These are phyloP conservation scores for Crataegus laevigata DNA, from an alignment of 306 rosid species.

Conservation along the genomic window DNA sequence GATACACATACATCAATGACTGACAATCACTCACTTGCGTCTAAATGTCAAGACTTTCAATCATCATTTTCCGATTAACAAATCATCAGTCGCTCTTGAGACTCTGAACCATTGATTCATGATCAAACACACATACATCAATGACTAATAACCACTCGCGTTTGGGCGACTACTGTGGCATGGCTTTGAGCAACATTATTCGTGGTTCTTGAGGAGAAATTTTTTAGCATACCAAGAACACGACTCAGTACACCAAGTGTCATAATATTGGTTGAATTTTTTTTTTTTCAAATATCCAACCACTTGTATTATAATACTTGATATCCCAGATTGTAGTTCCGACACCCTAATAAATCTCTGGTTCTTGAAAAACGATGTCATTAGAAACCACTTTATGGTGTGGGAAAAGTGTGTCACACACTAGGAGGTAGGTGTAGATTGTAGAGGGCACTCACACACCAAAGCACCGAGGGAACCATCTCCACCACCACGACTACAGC, in stretches of 20 bases:
- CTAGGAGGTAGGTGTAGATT: not conserved
- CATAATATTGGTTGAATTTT: no score
- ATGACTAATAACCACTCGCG: not conserved
- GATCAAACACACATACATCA: not conserved
- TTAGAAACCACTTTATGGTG: slow-evolving; percentile 4
- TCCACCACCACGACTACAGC: slow-evolving; percentile 15
- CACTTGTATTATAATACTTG: no score
- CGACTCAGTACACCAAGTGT: no score
- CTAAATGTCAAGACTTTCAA: no score
- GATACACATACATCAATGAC: not conserved
- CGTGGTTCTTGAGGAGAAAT: not conserved
- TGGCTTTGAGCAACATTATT: not conserved
- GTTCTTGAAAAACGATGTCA: not conserved
- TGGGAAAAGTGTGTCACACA: slow-evolving; percentile 1
- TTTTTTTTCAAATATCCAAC: no score
- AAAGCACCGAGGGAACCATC: slow-evolving; percentile 26
- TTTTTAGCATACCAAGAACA: no score
- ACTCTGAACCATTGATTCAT: not conserved
- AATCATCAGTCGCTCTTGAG: not conserved
- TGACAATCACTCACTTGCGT: not conserved
- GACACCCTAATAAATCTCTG: no score
- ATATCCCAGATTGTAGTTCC: fast-evolving
- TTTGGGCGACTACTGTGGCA: not conserved
- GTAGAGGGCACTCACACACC: slow-evolving; percentile 6
- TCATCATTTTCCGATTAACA: no score